Evolutionary conservation across 1,284 basidiomycete genomes (phyloP).

Genomic region (Fomitopsis pinicola): DNA sequence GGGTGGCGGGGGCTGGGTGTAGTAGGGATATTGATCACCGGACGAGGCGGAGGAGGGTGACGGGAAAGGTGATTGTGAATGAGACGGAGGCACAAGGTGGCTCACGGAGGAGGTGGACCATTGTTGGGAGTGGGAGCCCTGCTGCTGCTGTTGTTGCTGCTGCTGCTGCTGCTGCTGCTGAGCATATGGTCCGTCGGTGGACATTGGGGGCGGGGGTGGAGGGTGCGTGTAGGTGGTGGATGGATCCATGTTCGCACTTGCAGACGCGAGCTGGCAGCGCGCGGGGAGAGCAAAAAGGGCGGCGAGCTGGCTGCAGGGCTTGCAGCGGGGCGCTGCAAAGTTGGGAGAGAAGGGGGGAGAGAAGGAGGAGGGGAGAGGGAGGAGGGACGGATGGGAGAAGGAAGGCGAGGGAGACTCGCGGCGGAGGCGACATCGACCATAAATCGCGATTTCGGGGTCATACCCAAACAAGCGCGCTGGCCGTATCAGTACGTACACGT

Average conservation of each 20-base stretch:
- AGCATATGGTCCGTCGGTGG: not conserved
- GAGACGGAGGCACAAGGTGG: conserved; percentile 30
- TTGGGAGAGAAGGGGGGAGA: not conserved
- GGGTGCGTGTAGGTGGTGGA: not conserved
- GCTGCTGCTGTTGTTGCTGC: not conserved
- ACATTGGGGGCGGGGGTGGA: not conserved
- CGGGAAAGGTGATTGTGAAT: conserved; percentile 30
- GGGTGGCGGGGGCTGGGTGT: conserved; percentile 20
- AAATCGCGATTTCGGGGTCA: conserved; percentile 3
- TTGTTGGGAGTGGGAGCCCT: conserved; percentile 17
- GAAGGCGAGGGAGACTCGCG: not conserved
- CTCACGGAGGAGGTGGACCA: conserved; percentile 22
- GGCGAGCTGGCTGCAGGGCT: not conserved
- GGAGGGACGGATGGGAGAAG: not conserved
- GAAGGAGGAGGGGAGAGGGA: not conserved
- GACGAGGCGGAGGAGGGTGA: conserved; percentile 32
- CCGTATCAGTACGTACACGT: conserved; percentile 1
- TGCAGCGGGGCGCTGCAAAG: not conserved
- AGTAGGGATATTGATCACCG: conserved; percentile 29
- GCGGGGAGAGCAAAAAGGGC: not conserved
- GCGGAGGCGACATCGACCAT: not conserved
- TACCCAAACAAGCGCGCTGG: not conserved
- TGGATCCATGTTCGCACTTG: not conserved
- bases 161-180: not conserved
- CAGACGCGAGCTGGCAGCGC: not conserved